Evolutionary conservation across 139 green algal genomes (phyloP).

Genomic region (Picochlorum sp.): DNA sequence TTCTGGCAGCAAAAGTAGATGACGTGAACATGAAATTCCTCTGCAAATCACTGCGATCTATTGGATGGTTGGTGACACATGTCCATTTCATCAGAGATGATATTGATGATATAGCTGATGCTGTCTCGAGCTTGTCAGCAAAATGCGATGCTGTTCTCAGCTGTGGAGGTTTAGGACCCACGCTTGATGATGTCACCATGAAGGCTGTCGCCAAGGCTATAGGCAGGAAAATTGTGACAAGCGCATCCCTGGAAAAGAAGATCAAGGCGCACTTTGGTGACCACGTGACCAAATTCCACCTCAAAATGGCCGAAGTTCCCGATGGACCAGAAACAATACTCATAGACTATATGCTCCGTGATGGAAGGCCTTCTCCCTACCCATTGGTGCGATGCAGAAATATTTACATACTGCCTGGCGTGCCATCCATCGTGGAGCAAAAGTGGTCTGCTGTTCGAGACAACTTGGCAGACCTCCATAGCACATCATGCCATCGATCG

Average conservation of each 20-base stretch:
- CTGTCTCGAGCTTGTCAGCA: slow-evolving; percentile 10
- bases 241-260: slow-evolving; percentile 42
- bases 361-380: slow-evolving; percentile 45
- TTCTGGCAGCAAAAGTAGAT: slow-evolving; percentile 51
- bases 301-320: slow-evolving; percentile 82
- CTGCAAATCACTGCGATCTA: slow-evolving; percentile 41
- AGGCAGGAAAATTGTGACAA: slow-evolving; percentile 20
- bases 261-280: slow-evolving; percentile 57
- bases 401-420: slow-evolving; percentile 74
- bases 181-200: slow-evolving; percentile 40
- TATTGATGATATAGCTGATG: slow-evolving; percentile 45
- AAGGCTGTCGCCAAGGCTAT: slow-evolving; percentile 37
- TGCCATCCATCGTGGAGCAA: slow-evolving; percentile 56
- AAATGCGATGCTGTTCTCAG: slow-evolving; percentile 27
- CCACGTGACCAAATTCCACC: slow-evolving; percentile 53
- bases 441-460: slow-evolving; percentile 55
- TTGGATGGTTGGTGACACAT: slow-evolving; percentile 40
- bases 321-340: slow-evolving; percentile 26
- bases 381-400: slow-evolving; percentile 66
- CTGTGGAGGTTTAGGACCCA: slow-evolving; percentile 32
- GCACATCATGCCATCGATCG: background rate
- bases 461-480: slow-evolving; percentile 28
- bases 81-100: slow-evolving; percentile 65
- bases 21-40: slow-evolving; percentile 71
- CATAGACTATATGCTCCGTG: slow-evolving; percentile 35